phyloP scores from a whole-genome alignment of 1,284 basidiomycete genomes.

The Naganishia liquefaciens region DNA sequence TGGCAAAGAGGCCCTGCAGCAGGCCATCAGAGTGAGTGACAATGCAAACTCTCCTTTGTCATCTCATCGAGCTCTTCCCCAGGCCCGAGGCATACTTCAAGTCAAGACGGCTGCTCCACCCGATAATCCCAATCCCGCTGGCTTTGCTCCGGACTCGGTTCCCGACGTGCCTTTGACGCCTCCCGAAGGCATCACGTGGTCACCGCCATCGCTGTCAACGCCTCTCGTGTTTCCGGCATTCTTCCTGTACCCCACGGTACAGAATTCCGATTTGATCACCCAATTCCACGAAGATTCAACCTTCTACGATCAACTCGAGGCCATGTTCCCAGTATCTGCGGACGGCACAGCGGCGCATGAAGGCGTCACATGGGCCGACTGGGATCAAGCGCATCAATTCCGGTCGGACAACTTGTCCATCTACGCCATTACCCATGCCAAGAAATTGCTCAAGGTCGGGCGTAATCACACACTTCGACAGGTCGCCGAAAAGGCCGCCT shows the following conservation, averaged over 20 bases:
- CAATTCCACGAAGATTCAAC: constrained; percentile 83
- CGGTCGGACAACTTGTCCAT: constrained; percentile 66
- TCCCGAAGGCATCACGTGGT: constrained; percentile 59
- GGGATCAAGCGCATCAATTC: constrained; percentile 80
- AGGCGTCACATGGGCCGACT: constrained; percentile 62
- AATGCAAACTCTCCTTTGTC: not conserved
- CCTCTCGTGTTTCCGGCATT: constrained; percentile 83
- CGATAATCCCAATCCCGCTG: constrained; percentile 59
- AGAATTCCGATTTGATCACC: constrained; percentile 82
- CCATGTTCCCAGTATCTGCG: constrained; percentile 71
- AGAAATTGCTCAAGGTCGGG: constrained; percentile 82
- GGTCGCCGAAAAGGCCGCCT: constrained; percentile 64
- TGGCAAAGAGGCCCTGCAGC: constrained; percentile 40
- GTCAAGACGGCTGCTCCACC: constrained; percentile 56
- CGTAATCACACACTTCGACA: constrained; percentile 81
- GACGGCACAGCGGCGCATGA: constrained; percentile 26
- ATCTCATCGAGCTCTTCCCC: not conserved
- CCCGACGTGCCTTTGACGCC: constrained; percentile 36
- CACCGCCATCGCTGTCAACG: constrained; percentile 57
- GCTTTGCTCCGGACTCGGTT: constrained; percentile 54
- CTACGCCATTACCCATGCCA: constrained; percentile 77
- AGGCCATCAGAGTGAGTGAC: constrained; percentile 40
- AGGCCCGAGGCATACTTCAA: constrained; percentile 45
- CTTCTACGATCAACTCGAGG: constrained; percentile 72
- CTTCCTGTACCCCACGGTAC: constrained; percentile 88